Evolutionary conservation across 1,284 basidiomycete genomes (phyloP), one percentile per base, ranked within the genome.

Genomic region (Ustilago xerochloae): DNA sequence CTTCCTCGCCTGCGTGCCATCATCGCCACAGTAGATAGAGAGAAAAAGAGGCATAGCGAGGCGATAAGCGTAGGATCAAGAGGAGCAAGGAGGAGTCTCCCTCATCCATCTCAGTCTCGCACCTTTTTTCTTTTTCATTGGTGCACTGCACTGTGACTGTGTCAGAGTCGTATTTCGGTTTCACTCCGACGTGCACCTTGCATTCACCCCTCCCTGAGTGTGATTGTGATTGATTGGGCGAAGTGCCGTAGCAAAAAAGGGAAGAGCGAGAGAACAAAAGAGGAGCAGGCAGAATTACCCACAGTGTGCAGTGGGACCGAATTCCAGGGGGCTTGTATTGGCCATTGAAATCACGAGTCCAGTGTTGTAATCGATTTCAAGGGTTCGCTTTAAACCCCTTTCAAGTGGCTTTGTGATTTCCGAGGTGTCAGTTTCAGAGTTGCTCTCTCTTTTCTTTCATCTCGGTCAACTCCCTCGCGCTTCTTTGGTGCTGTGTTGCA

Each of bases 401-500:
- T 22, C 10, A 26, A 16, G 10, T 36, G 49, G 24, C 12, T 41
- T 24, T 30, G 29, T 4, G 29, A 45, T 35, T 36, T 52, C 32
- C 48, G 41, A 60, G 39, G 58, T 60, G 49, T 60, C 32, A 46
- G 50, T 60, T 53, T 60, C 58, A 60, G 50, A 24, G 9, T 39
- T 39, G 24, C 12, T 39, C 32, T 41, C 28, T 32, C 6, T 36
- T 36, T n/a, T 12, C 15, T 36, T 36, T n/a, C 35, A 16, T 20
- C 30, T 35, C 48, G 48, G 48, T 36, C 48, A 50, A 32, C 28
- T n/a, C 39, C 24, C 39, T 43, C n/a, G 9, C 32, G 8, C 32
- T 16, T 35, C 32, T 35, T n/a, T n/a, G n/a, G n/a, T n/a, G n/a
- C n/a, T n/a, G 4, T 36, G 35, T 39, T 39, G 38, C 38, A 15